These are phyloP conservation scores for Citrus unshiu DNA, from an alignment of 345 rosid genomes.

Conservation along the genomic window DNA sequence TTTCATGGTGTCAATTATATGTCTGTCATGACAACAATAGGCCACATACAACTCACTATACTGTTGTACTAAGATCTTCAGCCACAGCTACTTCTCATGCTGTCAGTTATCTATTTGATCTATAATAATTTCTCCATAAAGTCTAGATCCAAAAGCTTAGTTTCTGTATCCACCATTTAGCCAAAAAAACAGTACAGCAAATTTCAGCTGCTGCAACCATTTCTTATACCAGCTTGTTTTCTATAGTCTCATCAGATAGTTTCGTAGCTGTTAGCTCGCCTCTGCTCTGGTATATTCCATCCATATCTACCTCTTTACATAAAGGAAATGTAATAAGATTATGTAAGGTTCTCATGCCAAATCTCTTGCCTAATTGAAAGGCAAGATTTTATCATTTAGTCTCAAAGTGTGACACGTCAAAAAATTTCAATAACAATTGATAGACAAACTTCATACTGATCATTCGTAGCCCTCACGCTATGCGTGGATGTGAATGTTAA, in stretches of 20 bases:
- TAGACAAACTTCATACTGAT: neutral
- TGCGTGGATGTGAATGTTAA: neutral
- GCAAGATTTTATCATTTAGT: neutral
- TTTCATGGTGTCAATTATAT: neutral
- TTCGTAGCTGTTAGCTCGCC: neutral
- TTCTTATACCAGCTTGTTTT: neutral
- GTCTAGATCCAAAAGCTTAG: neutral
- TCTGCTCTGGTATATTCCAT: neutral
- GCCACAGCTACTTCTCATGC: neutral
- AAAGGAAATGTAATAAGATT: neutral
- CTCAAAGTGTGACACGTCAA: neutral
- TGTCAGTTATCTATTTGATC: neutral
- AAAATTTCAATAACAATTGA: neutral
- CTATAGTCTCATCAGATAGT: neutral
- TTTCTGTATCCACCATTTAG: neutral
- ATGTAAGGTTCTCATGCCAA: neutral
- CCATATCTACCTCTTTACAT: neutral
- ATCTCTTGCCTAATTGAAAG: neutral
- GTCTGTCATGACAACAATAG: neutral
- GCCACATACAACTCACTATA: neutral
- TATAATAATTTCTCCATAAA: neutral
- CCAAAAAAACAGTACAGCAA: neutral
- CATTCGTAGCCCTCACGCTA: no score
- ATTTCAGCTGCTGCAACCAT: neutral
- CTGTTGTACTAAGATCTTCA: neutral